Evolutionary conservation across 202 grass and related monocot species (phyloP).

Genomic region (Zoysia matrella): DNA sequence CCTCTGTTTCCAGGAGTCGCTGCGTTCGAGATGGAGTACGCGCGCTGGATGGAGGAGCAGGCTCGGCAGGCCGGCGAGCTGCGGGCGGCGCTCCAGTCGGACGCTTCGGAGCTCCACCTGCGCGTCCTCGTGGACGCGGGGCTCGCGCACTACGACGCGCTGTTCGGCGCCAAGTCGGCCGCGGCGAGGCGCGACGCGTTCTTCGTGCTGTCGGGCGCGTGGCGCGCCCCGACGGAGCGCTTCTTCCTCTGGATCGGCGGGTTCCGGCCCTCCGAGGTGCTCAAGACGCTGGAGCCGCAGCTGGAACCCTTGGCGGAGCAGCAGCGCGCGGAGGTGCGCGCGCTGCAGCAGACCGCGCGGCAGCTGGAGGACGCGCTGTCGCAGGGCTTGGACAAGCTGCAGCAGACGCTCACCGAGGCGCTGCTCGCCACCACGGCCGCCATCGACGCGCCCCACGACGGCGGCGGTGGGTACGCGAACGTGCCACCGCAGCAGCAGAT

Average conservation of each 20-base stretch:
- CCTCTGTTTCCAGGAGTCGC: conserved; percentile 28
- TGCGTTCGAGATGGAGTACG: conserved; percentile 76
- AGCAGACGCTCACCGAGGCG: conserved; percentile 66
- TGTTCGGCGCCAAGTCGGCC: conserved; percentile 53
- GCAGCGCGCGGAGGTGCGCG: conserved; percentile 35
- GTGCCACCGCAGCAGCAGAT: conserved; percentile 46
- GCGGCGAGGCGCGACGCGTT: conserved; percentile 71
- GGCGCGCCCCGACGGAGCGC: conserved; percentile 63
- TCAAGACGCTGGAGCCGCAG: conserved; percentile 55
- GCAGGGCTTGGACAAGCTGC: conserved; percentile 66
- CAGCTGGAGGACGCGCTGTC: conserved; percentile 69
- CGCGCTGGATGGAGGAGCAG: conserved; percentile 74
- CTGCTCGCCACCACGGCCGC: background rate
- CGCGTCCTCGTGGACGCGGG: conserved; percentile 53
- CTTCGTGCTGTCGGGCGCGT: conserved; percentile 80
- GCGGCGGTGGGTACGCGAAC: conserved; percentile 19
- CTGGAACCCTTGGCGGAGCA: conserved; percentile 51
- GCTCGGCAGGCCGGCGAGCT: conserved; percentile 52
- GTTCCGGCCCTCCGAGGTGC: conserved; percentile 84
- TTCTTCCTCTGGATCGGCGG: conserved; percentile 92
- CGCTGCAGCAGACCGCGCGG: conserved; percentile 49
- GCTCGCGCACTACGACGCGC: conserved; percentile 63
- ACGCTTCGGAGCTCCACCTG: conserved; percentile 48
- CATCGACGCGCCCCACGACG: background rate
- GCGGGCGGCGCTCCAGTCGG: conserved; percentile 51